Conservation (phyloP, 2,329 filamentous ascomycete species). For the Penicillium olsonii region DNA sequence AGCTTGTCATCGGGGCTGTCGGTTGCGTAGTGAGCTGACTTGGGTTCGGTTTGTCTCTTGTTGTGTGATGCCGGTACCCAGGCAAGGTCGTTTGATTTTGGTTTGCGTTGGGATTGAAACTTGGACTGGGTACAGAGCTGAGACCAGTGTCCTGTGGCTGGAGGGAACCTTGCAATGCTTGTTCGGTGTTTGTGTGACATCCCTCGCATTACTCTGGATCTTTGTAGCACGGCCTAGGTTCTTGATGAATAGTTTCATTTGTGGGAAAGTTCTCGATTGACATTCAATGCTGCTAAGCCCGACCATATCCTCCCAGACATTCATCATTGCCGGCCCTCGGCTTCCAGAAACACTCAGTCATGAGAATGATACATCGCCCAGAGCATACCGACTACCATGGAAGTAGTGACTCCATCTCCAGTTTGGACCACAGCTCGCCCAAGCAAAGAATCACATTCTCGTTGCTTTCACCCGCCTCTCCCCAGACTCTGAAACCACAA, state of each 20-base stretch:
- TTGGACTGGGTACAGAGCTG: neutral
- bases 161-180: conserved; percentile 2
- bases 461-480: neutral
- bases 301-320: too few species aligned
- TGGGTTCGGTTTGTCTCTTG: too few species aligned
- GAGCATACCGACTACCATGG: too few species aligned
- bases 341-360: too few species aligned
- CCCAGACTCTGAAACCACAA: too few species aligned
- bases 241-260: neutral
- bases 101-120: neutral
- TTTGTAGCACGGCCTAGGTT: neutral
- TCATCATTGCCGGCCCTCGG: too few species aligned
- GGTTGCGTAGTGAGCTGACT: too few species aligned
- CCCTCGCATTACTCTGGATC: neutral
- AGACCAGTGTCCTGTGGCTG: neutral
- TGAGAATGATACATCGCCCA: too few species aligned
- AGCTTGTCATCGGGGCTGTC: too few species aligned
- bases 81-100: neutral
- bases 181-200: neutral
- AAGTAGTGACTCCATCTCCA: too few species aligned
- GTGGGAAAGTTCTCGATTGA: neutral
- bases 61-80: neutral
- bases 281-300: neutral
- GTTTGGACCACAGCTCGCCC: neutral
- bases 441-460: neutral